Percentiles rank a stretch among this genome's conserved stretches.
Conservation (phyloP, 2,329 filamentous ascomycete species). For the Fusarium coffeatum region DNA sequence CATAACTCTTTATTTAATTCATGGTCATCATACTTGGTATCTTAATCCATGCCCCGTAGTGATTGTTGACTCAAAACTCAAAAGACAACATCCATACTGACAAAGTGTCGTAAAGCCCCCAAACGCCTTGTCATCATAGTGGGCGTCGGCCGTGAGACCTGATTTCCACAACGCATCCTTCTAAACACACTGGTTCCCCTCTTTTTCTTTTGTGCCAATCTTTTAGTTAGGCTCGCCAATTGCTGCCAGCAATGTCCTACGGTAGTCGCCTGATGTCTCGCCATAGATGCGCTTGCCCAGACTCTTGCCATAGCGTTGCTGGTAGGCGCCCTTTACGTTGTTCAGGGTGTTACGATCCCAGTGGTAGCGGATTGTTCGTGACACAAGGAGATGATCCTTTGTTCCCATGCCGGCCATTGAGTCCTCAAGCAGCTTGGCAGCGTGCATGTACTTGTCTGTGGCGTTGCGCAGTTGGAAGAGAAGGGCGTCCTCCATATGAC, state of each 20-base stretch:
- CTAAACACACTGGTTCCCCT: background rate
- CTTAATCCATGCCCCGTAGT: conserved; percentile 12
- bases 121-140: conserved; percentile 32
- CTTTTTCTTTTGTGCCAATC: background rate
- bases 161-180: conserved; percentile 6
- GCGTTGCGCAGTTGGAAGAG: conserved; percentile 82
- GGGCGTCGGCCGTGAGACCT: conserved; percentile 24
- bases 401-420: conserved; percentile 90
- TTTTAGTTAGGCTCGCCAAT: conserved; percentile 59
- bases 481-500: conserved; percentile 90
- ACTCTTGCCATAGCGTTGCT: conserved; percentile 74
- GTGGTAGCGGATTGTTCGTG: conserved; percentile 82
- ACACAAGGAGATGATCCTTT: conserved; percentile 82
- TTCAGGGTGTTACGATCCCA: conserved; percentile 83
- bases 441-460: conserved; percentile 83
- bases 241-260: conserved; percentile 79
- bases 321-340: conserved; percentile 82
- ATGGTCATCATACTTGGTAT: conserved; percentile 28
- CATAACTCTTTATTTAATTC: background rate
- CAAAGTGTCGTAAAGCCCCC: conserved; percentile 25
- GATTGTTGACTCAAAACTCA: conserved; percentile 7
- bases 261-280: conserved; percentile 89
- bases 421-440: conserved; percentile 84
- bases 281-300: conserved; percentile 77
- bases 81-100: conserved; percentile 7